Conservation (phyloP, 768 basidiomycete species). For the Cyclocybe cylindracea region DNA sequence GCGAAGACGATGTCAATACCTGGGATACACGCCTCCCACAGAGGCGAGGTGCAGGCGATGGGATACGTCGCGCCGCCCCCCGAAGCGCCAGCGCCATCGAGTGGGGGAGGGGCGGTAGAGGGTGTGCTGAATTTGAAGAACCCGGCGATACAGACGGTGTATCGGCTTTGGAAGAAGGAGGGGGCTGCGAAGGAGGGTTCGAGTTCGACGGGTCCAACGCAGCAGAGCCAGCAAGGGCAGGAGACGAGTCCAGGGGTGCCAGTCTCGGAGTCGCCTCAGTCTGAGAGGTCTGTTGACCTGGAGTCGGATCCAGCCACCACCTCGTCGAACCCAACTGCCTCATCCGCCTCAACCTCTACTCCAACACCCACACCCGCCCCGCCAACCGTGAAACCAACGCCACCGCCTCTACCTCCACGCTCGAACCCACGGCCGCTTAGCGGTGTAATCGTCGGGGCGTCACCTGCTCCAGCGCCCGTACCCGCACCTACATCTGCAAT, state of each 20-base stretch:
- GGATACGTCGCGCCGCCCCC: constrained; percentile 64
- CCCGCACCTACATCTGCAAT: background rate
- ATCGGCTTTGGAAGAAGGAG: constrained; percentile 66
- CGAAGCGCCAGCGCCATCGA: constrained; percentile 20
- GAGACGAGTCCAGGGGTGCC: too few relatives aligned
- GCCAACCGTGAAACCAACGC: constrained; percentile 14
- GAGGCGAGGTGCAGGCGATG: constrained; percentile 85
- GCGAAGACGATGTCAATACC: constrained; percentile 86
- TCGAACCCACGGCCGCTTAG: constrained; percentile 27
- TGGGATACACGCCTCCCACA: constrained; percentile 82
- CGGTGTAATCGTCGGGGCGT: constrained; percentile 9
- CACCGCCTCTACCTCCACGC: constrained; percentile 53
- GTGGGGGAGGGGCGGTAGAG: constrained; percentile 32
- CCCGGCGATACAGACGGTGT: constrained; percentile 66
- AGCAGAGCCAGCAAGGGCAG: too few relatives aligned
- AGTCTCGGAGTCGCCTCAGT: too few relatives aligned
- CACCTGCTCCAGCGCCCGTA: background rate
- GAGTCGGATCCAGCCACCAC: too few relatives aligned
- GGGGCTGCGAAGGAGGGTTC: background rate
- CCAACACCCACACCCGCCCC: constrained; percentile 7
- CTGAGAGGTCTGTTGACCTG: too few relatives aligned
- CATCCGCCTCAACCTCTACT: background rate
- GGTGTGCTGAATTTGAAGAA: constrained; percentile 32
- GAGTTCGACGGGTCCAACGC: background rate
- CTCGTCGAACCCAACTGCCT: background rate